phyloP scores from a whole-genome alignment of 2,329 filamentous ascomycete species.

The Diaporthe sp. region DNA sequence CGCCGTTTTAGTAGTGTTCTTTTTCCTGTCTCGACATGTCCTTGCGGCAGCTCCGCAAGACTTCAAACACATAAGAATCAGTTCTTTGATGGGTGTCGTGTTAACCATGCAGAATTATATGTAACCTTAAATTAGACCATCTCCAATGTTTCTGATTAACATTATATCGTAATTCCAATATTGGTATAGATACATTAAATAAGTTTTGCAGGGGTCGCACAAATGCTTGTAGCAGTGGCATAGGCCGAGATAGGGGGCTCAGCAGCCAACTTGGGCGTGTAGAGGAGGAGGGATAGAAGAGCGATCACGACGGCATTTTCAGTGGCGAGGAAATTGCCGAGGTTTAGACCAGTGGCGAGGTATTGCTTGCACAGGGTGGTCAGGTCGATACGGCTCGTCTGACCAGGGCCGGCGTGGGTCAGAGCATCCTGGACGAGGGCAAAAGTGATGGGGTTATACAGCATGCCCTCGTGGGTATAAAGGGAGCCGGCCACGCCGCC shows the following conservation, averaged over 20 bases:
- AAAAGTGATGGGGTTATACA: constrained; percentile 63
- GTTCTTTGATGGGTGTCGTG: too few species aligned
- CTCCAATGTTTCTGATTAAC: too few species aligned
- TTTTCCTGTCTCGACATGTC: too few species aligned
- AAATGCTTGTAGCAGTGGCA: background rate
- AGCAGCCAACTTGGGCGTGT: background rate
- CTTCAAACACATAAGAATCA: too few species aligned
- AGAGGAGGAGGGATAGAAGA: background rate
- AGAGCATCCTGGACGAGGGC: constrained; percentile 63
- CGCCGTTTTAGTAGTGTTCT: too few species aligned
- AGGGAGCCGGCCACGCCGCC: constrained; percentile 56
- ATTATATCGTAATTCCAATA: too few species aligned
- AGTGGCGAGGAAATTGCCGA: constrained; percentile 9
- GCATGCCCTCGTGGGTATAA: constrained; percentile 64
- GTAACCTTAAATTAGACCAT: too few species aligned
- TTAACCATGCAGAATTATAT: too few species aligned
- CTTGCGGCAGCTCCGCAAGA: too few species aligned
- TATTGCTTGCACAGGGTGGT: constrained; percentile 20
- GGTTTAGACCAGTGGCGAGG: constrained; percentile 27
- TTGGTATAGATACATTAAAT: too few species aligned
- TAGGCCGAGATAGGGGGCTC: background rate
- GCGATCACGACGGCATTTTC: constrained; percentile 2
- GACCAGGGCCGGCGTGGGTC: constrained; percentile 50
- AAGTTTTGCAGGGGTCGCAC: background rate
- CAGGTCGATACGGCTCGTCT: constrained; percentile 1